Percentiles rank a stretch among this genome's conserved stretches.
Evolutionary conservation across 2,329 filamentous ascomycete species (phyloP).

Genomic region (Alternaria longipes): DNA sequence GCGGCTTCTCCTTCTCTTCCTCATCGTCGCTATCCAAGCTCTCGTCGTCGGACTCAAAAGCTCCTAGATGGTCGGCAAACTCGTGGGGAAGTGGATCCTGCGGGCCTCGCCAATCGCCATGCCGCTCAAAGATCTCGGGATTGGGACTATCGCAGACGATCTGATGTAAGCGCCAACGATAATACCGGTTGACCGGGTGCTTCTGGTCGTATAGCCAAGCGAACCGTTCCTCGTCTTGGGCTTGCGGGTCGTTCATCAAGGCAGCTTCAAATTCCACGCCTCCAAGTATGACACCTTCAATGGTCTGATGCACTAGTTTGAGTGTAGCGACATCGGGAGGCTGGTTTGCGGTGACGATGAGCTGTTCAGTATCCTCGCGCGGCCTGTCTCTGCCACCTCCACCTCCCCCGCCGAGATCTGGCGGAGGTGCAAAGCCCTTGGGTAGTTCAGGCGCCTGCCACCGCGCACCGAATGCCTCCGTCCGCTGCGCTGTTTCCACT

Average conservation of each 20-base stretch:
- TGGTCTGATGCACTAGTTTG: conserved; percentile 84
- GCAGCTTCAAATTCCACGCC: conserved; percentile 90
- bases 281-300: conserved; percentile 80
- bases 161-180: conserved; percentile 91
- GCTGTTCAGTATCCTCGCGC: conserved; percentile 35
- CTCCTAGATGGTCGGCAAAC: conserved; percentile 77
- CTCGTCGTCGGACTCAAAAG: conserved; percentile 70
- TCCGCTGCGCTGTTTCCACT: conserved; percentile 33
- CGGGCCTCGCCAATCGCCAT: conserved; percentile 74
- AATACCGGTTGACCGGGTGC: conserved; percentile 80
- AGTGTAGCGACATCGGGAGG: conserved; percentile 82
- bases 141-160: conserved; percentile 68
- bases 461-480: conserved; percentile 44
- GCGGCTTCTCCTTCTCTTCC: conserved; percentile 52
- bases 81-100: conserved; percentile 80
- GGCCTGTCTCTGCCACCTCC: conserved; percentile 24
- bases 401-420: conserved; percentile 37
- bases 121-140: conserved; percentile 36
- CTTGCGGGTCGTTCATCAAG: conserved; percentile 84
- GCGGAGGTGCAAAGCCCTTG: conserved; percentile 43
- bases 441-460: conserved; percentile 39
- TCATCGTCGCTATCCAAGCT: conserved; percentile 74
- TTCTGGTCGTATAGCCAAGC: conserved; percentile 91
- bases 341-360: conserved; percentile 64
- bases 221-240: conserved; percentile 89